These are phyloP conservation scores for Extremus antarcticus DNA, from an alignment of 495 filamentous ascomycete genomes.

Conservation along the genomic window DNA sequence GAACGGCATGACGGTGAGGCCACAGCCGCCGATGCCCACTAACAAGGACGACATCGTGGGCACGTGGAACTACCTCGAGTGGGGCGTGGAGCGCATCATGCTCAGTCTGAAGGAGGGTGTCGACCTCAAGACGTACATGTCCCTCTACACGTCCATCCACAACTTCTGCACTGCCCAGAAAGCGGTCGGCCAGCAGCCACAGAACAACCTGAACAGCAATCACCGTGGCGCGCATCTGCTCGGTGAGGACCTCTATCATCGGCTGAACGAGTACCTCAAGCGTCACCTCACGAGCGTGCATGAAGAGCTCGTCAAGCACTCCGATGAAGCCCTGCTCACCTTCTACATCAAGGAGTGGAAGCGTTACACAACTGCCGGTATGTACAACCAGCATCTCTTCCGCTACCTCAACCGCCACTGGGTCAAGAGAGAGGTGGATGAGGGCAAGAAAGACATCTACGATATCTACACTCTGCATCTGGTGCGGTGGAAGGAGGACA, in stretches of 20 bases:
- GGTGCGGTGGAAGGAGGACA: conserved; percentile 84
- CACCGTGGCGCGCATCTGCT: conserved; percentile 86
- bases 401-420: conserved; percentile 95
- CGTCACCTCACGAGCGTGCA: conserved; percentile 58
- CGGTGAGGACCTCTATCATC: conserved; percentile 91
- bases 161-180: conserved; percentile 99
- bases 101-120: conserved; percentile 77
- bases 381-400: conserved; percentile 96
- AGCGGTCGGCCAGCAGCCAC: conserved; percentile 41
- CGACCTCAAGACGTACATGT: conserved; percentile 93
- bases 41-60: conserved; percentile 21
- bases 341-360: conserved; percentile 97
- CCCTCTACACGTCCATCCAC: conserved; percentile 93
- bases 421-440: conserved; percentile 98
- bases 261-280: conserved; percentile 73
- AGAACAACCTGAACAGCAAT: conserved; percentile 35
- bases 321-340: conserved; percentile 80
- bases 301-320: conserved; percentile 58
- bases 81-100: conserved; percentile 87
- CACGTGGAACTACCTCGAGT: conserved; percentile 73
- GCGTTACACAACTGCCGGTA: conserved; percentile 86
- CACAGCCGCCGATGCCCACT: conserved; percentile 17
- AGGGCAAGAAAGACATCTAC: conserved; percentile 96
- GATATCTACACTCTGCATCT: conserved; percentile 96
- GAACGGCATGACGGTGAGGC: neutral